Percentiles rank a stretch among this genome's conserved stretches.
phyloP scores from a whole-genome alignment of 495 filamentous ascomycete genomes.

The Ascodesmis nigricans region DNA sequence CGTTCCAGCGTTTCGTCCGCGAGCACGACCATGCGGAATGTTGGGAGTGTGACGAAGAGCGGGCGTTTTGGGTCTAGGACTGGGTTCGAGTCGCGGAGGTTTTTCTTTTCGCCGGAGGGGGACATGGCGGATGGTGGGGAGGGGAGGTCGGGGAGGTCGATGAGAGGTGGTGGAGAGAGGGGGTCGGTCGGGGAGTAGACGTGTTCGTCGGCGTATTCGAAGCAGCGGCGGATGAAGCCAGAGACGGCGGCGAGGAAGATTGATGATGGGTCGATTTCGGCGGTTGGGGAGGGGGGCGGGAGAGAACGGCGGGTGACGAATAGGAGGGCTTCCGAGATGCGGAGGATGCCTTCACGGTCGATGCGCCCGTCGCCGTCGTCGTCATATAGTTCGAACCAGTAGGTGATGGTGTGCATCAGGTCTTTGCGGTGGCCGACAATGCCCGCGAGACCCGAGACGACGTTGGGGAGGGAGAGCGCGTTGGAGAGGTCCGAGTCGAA shows the following conservation, averaged over 20 bases:
- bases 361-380: slow-evolving; percentile 78
- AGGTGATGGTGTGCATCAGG: slow-evolving; percentile 91
- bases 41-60: slow-evolving; percentile 86
- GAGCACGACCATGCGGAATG: slow-evolving; percentile 94
- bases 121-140: slow-evolving; percentile 14
- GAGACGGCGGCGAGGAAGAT: slow-evolving; percentile 76
- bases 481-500: slow-evolving; percentile 63
- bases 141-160: slow-evolving; percentile 27
- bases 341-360: slow-evolving; percentile 87
- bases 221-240: slow-evolving; percentile 85
- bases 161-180: slow-evolving; percentile 22
- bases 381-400: slow-evolving; percentile 94
- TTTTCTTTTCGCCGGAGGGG: slow-evolving; percentile 9
- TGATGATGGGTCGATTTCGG: no score
- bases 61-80: slow-evolving; percentile 84
- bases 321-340: slow-evolving; percentile 81
- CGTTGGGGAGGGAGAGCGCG: slow-evolving; percentile 66
- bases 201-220: slow-evolving; percentile 96
- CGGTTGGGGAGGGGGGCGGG: slow-evolving; percentile 30
- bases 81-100: slow-evolving; percentile 41
- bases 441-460: slow-evolving; percentile 70
- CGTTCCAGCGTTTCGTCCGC: slow-evolving; percentile 87
- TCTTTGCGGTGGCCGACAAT: slow-evolving; percentile 69
- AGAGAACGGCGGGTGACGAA: slow-evolving; percentile 78
- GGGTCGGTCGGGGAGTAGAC: slow-evolving; percentile 75